These are phyloP conservation scores for Macaranga tanarius DNA, from an alignment of 441 rosid genomes.

Conservation along the genomic window DNA sequence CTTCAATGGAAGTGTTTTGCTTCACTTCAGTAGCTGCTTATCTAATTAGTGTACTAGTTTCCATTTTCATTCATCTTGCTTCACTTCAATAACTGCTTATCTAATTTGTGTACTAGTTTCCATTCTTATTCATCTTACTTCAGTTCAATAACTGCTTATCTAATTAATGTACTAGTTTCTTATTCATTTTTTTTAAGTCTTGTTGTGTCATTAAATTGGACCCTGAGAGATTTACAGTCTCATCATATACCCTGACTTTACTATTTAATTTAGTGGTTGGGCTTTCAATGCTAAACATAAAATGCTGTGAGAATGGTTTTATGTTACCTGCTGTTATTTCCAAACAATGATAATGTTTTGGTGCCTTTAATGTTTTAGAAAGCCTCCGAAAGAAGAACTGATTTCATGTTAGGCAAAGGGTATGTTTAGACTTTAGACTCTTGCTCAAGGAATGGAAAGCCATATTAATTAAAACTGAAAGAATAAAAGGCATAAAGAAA, in stretches of 20 bases:
- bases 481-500: neutral
- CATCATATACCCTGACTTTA: neutral
- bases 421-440: too few species aligned
- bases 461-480: too few species aligned
- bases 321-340: neutral
- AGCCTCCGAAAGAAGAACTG: too few species aligned
- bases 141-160: neutral
- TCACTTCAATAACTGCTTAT: neutral
- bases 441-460: too few species aligned
- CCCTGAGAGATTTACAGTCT: neutral
- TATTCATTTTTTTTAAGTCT: neutral
- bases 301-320: neutral
- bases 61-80: neutral
- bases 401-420: too few species aligned
- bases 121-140: neutral
- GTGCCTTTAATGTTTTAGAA: neutral
- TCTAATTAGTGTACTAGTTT: neutral
- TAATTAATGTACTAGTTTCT: neutral
- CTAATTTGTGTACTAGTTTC: neutral
- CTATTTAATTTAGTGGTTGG: neutral
- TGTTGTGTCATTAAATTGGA: neutral
- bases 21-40: neutral
- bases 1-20: too few species aligned
- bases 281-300: neutral
- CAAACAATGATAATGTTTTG: neutral